Percentiles rank a stretch among this genome's conserved stretches.
Conservation (phyloP, 73 alveolate species). For the Paramecium sonneborni region DNA sequence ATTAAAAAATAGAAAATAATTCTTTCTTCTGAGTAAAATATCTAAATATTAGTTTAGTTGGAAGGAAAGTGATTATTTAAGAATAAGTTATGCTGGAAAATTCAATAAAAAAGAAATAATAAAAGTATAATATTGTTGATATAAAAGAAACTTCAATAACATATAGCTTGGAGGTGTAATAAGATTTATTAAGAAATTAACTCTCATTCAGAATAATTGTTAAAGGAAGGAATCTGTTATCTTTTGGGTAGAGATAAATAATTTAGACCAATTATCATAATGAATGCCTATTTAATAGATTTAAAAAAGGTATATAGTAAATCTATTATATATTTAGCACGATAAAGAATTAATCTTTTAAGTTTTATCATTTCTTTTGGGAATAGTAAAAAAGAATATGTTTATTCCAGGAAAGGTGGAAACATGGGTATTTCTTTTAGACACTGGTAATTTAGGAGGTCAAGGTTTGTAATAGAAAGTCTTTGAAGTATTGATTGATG, state of each 20-base stretch:
- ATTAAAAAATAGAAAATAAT: conserved; percentile 30
- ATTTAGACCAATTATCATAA: conserved; percentile 53
- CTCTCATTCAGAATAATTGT: not conserved
- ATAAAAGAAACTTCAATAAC: not conserved
- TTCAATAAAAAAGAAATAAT: conserved; percentile 46
- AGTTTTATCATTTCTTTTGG: conserved; percentile 48
- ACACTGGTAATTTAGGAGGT: conserved; percentile 29
- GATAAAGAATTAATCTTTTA: conserved; percentile 43
- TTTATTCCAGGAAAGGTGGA: conserved; percentile 61
- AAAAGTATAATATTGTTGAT: conserved; percentile 16
- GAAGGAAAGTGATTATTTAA: conserved; percentile 65
- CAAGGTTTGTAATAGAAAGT: conserved; percentile 22
- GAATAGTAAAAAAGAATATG: conserved; percentile 59
- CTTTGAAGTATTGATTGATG: conserved; percentile 39
- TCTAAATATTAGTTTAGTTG: not conserved
- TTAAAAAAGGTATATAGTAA: conserved; percentile 30
- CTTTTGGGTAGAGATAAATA: conserved; percentile 64
- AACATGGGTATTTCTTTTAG: conserved; percentile 59
- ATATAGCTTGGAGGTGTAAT: conserved; percentile 53
- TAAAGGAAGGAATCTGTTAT: conserved; percentile 44
- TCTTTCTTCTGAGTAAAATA: conserved; percentile 52
- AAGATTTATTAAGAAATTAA: conserved; percentile 34
- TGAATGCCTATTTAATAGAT: conserved; percentile 53
- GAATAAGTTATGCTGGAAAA: conserved; percentile 54
- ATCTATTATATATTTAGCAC: not conserved